Conservation (phyloP, 345 rosid species). For the Anacardium occidentale region DNA sequence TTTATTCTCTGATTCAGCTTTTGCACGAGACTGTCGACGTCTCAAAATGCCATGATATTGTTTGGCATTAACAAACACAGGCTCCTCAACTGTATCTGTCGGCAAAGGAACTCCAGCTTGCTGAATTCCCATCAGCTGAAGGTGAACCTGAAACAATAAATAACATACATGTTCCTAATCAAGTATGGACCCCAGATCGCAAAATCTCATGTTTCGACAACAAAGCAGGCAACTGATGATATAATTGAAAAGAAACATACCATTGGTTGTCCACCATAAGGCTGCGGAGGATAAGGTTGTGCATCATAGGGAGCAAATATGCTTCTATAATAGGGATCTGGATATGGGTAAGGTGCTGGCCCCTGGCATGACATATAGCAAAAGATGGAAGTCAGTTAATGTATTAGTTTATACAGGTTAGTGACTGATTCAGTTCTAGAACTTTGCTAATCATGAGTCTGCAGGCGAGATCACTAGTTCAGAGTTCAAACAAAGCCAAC, state of each 20-base stretch:
- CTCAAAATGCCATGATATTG: conserved; percentile 97
- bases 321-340: conserved; percentile 93
- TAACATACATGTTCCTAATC: not conserved
- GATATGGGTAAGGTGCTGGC: conserved; percentile 77
- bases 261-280: conserved; percentile 77
- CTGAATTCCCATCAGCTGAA: conserved; percentile 96
- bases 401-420: conserved; percentile 2
- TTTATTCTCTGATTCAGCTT: conserved; percentile 79
- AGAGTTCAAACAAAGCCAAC: not conserved
- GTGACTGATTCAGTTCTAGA: conserved; percentile 8
- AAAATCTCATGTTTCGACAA: not conserved
- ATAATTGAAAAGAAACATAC: conserved; percentile 32
- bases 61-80: conserved; percentile 96
- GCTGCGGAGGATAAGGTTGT: conserved; percentile 69
- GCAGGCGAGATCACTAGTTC: not conserved
- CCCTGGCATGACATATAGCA: conserved; percentile 49
- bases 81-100: conserved; percentile 90
- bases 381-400: conserved; percentile 23
- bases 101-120: conserved; percentile 97
- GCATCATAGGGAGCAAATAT: conserved; percentile 83
- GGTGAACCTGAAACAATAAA: conserved; percentile 53
- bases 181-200: not conserved
- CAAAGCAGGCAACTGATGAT: not conserved
- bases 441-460: not conserved
- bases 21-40: conserved; percentile 93